phyloP scores from a whole-genome alignment of 305 asterid genomes.

The Petunia hybrid region DNA sequence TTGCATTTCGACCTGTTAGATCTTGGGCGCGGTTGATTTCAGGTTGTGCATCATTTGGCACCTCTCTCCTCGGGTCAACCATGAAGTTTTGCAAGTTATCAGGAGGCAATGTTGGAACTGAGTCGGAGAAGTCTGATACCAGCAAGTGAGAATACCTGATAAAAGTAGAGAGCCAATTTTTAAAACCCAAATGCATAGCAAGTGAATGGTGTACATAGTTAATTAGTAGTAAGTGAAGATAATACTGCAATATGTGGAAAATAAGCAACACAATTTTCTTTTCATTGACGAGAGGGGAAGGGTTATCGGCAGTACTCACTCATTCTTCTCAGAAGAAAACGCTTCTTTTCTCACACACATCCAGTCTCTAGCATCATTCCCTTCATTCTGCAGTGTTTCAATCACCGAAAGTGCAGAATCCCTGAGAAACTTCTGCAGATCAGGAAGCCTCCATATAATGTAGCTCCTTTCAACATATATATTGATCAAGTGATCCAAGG shows the following conservation, averaged over 20 bases:
- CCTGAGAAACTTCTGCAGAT: conserved; percentile 74
- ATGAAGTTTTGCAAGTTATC: conserved; percentile 85
- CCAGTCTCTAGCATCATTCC: conserved; percentile 73
- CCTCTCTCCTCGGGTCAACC: conserved; percentile 67
- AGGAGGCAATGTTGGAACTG: conserved; percentile 87
- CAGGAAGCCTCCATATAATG: conserved; percentile 94
- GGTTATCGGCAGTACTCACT: conserved; percentile 45
- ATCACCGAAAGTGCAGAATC: conserved; percentile 72
- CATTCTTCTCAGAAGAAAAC: conserved; percentile 81
- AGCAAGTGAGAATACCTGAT: conserved; percentile 80
- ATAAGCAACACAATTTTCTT: background rate
- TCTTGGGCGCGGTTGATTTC: conserved; percentile 54
- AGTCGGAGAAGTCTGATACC: conserved; percentile 85
- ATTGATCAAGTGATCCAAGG: conserved; percentile 81
- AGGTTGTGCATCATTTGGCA: conserved; percentile 49
- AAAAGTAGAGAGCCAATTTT: conserved; percentile 26
- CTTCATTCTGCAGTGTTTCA: conserved; percentile 57
- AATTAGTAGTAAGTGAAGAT: background rate
- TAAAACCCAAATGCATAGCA: conserved; percentile 18
- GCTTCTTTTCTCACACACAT: conserved; percentile 84
- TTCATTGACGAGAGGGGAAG: background rate
- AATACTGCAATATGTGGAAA: background rate
- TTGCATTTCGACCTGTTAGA: conserved; percentile 67
- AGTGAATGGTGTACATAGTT: background rate
- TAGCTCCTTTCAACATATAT: conserved; percentile 87